phyloP scores from a whole-genome alignment of 306 rosid species.

The Acacia melanoxylon region DNA sequence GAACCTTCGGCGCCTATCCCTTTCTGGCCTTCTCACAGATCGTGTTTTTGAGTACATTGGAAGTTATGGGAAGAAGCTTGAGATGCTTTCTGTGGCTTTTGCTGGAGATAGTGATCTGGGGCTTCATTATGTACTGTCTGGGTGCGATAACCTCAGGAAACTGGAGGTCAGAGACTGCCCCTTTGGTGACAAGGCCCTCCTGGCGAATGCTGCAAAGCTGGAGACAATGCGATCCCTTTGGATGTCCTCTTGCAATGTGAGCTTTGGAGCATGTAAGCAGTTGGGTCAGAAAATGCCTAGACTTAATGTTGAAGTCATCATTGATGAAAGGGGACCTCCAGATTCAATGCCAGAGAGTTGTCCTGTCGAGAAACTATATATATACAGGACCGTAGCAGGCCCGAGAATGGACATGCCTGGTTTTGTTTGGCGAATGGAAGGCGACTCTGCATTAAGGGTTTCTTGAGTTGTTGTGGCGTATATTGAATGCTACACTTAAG shows the following conservation, averaged over 20 bases:
- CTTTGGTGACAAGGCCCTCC: constrained; percentile 95
- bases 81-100: constrained; percentile 96
- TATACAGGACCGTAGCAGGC: constrained; percentile 81
- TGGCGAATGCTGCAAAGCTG: constrained; percentile 99
- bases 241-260: constrained; percentile 98
- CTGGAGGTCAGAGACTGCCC: constrained; percentile 99
- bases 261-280: constrained; percentile 92
- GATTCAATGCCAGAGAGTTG: constrained; percentile 68
- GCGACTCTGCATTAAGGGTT: constrained; percentile 50
- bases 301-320: constrained; percentile 94
- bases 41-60: constrained; percentile 83
- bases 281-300: constrained; percentile 84
- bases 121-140: constrained; percentile 86
- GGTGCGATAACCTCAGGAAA: constrained; percentile 93
- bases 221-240: constrained; percentile 99
- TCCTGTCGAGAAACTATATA: constrained; percentile 88
- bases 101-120: constrained; percentile 95
- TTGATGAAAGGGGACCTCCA: constrained; percentile 92
- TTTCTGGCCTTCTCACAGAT: constrained; percentile 88
- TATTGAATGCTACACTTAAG: neutral
- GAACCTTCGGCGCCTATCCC: constrained; percentile 82
- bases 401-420: constrained; percentile 84
- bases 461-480: constrained; percentile 43
- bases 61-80: constrained; percentile 74
- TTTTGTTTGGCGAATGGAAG: constrained; percentile 80